These are phyloP conservation scores for Colletotrichum neosansevieriae DNA, from an alignment of 2,329 filamentous ascomycete genomes.

Conservation along the genomic window DNA sequence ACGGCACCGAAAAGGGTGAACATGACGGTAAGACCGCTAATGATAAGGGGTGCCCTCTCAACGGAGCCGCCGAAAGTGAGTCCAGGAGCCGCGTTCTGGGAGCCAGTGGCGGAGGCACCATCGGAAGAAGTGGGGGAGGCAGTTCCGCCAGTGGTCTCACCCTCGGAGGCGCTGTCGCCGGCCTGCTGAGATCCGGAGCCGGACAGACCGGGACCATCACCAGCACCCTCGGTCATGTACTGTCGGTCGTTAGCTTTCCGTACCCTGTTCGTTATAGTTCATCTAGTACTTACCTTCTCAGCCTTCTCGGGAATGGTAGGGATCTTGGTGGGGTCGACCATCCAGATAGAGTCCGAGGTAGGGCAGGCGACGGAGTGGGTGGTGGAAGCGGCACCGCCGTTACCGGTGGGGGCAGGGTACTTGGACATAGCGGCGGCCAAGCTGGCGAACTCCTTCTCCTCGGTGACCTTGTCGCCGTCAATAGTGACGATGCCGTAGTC, in stretches of 20 bases:
- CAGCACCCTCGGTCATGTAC: constrained; percentile 67
- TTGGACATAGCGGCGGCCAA: constrained; percentile 62
- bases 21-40: constrained; percentile 50
- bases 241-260: constrained; percentile 40
- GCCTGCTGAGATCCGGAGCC: constrained; percentile 67
- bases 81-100: constrained; percentile 49
- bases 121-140: constrained; percentile 51
- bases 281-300: constrained; percentile 46
- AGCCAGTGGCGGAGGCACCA: constrained; percentile 51
- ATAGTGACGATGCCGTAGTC: constrained; percentile 84
- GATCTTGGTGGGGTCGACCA: constrained; percentile 62
- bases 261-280: background rate
- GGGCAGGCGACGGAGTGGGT: constrained; percentile 64
- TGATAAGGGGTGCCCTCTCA: constrained; percentile 48
- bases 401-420: constrained; percentile 63
- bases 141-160: constrained; percentile 59
- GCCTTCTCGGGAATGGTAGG: constrained; percentile 65
- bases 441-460: constrained; percentile 72
- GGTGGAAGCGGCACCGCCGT: constrained; percentile 62
- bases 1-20: constrained; percentile 55
- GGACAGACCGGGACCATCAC: constrained; percentile 64
- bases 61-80: constrained; percentile 42
- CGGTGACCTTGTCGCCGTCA: constrained; percentile 64
- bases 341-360: constrained; percentile 61
- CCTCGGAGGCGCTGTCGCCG: constrained; percentile 50